phyloP scores from a whole-genome alignment of 306 rosid genomes.

The Castanea mollissima region DNA sequence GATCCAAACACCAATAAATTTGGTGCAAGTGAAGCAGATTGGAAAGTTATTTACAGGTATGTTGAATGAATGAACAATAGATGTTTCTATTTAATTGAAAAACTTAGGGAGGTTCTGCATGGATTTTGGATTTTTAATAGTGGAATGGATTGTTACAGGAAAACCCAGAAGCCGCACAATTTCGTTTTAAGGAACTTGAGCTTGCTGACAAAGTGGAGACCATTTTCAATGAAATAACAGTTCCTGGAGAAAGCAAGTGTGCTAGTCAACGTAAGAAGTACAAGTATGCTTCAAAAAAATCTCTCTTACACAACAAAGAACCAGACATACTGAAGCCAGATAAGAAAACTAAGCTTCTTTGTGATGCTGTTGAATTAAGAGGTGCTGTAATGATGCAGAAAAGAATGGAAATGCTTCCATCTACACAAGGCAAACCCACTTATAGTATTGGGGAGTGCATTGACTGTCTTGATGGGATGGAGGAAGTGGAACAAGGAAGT shows the following conservation, averaged over 20 bases:
- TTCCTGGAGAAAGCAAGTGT: constrained; percentile 27
- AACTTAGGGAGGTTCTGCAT: constrained; percentile 4
- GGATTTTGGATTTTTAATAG: constrained; percentile 12
- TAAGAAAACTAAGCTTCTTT: constrained; percentile 21
- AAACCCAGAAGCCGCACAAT: constrained; percentile 54
- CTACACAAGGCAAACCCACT: constrained; percentile 27
- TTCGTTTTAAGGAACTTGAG: constrained; percentile 43
- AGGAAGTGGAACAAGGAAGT: constrained; percentile 65
- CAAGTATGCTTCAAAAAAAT: not conserved
- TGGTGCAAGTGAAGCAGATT: constrained; percentile 54
- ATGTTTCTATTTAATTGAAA: constrained; percentile 14
- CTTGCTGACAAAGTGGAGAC: constrained; percentile 22
- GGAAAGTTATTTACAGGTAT: constrained; percentile 51
- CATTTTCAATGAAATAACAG: constrained; percentile 21
- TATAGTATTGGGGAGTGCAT: constrained; percentile 73
- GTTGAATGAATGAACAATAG: constrained; percentile 11
- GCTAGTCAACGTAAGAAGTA: constrained; percentile 17
- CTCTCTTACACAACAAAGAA: constrained; percentile 29
- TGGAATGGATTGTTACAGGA: constrained; percentile 34
- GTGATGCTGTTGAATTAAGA: constrained; percentile 41
- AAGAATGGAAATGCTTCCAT: constrained; percentile 23
- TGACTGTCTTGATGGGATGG: constrained; percentile 62
- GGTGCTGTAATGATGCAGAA: constrained; percentile 20
- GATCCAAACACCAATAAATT: constrained; percentile 41
- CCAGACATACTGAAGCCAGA: constrained; percentile 22